phyloP scores from a whole-genome alignment of 83 land plant species.

The Larix sibirica region DNA sequence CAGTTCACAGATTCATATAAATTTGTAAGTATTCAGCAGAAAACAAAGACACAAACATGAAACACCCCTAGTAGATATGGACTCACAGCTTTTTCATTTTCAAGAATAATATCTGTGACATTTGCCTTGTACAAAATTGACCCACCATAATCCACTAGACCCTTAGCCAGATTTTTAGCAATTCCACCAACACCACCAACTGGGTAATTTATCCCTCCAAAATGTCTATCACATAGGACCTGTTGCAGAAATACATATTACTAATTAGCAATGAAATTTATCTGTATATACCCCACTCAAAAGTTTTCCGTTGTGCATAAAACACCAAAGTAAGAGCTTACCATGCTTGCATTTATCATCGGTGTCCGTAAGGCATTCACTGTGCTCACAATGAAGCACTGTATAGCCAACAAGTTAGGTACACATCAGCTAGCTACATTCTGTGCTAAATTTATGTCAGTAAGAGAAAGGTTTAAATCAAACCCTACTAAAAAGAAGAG shows the following conservation, averaged over 20 bases:
- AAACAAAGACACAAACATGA: neutral
- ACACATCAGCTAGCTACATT: conserved; percentile 6
- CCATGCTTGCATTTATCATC: conserved; percentile 99
- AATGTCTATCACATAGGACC: conserved; percentile 97
- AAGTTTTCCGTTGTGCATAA: neutral
- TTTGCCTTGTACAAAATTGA: conserved; percentile 90
- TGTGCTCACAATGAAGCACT: conserved; percentile 99
- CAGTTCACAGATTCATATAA: conserved; percentile 8
- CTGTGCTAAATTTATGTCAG: neutral
- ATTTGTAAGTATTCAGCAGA: conserved; percentile 1
- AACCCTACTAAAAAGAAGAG: neutral
- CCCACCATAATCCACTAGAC: conserved; percentile 85
- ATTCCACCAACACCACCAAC: conserved; percentile 98
- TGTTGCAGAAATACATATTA: conserved; percentile 17
- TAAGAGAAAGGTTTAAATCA: neutral
- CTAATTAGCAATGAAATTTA: conserved; percentile 3
- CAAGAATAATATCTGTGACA: conserved; percentile 67
- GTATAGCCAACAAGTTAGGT: conserved; percentile 24
- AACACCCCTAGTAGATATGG: neutral
- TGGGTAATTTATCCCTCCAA: conserved; percentile 98
- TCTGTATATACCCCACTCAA: neutral
- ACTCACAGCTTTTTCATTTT: conserved; percentile 88
- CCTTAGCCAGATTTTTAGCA: conserved; percentile 83
- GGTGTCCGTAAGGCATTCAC: conserved; percentile 94
- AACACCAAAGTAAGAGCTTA: conserved; percentile 23